Conservation (phyloP, 2,329 filamentous ascomycete species). For the Fusarium illudens region DNA sequence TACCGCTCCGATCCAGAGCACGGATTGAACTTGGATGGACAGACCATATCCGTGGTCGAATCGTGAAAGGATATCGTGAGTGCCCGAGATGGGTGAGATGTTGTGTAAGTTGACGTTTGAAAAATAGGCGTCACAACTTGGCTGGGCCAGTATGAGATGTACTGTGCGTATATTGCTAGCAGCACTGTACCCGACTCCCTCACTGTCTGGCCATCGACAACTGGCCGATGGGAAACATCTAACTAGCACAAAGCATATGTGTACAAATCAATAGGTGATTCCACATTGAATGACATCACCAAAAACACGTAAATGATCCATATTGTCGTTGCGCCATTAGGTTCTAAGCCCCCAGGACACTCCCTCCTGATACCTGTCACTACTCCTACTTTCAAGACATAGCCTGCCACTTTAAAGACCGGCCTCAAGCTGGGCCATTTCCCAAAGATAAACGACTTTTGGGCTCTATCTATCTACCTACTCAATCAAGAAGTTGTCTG, state of each 20-base stretch:
- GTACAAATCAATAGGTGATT: not conserved
- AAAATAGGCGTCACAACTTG: not conserved
- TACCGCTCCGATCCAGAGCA: conserved; percentile 1
- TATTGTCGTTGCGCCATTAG: conserved; percentile 44
- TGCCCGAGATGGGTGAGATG: not conserved
- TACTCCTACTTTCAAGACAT: conserved; percentile 29
- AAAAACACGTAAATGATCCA: conserved; percentile 32
- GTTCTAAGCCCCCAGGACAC: conserved; percentile 41
- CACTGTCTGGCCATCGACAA: not conserved
- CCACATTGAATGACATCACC: not conserved
- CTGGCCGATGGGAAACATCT: not conserved
- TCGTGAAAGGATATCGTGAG: not conserved
- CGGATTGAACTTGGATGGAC: not conserved
- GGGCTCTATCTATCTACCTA: conserved; percentile 62
- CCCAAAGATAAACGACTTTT: conserved; percentile 32
- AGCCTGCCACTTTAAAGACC: conserved; percentile 38
- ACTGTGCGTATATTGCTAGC: not conserved
- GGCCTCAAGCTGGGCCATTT: conserved; percentile 21
- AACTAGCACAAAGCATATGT: not conserved
- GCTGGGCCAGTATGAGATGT: not conserved
- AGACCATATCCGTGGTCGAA: conserved; percentile 2
- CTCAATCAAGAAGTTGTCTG: conserved; percentile 80
- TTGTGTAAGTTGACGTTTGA: conserved; percentile 18
- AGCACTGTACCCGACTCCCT: not conserved
- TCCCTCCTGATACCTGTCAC: conserved; percentile 36